Conservation (phyloP, 805 yeast species). For the Wickerhamomyces subpelliculosus region DNA sequence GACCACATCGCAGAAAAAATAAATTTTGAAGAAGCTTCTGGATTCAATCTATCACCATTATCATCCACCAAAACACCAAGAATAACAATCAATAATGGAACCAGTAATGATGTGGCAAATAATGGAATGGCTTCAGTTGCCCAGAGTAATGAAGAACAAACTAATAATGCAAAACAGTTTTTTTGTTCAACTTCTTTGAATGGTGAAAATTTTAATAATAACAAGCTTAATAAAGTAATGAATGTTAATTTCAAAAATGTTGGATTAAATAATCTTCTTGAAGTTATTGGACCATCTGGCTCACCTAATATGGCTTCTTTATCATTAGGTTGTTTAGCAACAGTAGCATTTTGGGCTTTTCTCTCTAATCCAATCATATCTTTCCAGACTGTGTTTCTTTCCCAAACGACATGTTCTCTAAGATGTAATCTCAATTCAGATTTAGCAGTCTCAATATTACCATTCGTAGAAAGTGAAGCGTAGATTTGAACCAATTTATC, state of each 20-base stretch:
- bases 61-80: slow-evolving; percentile 62
- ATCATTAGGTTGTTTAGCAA: slow-evolving; percentile 24
- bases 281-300: slow-evolving; percentile 18
- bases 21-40: slow-evolving; percentile 61
- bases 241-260: slow-evolving; percentile 35
- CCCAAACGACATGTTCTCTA: slow-evolving; percentile 95
- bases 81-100: slow-evolving; percentile 76
- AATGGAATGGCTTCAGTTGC: slow-evolving; percentile 92
- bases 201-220: slow-evolving; percentile 42
- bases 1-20: slow-evolving; percentile 92
- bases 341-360: slow-evolving; percentile 68
- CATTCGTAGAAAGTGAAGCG: slow-evolving; percentile 43
- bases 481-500: slow-evolving; percentile 47
- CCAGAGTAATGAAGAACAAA: slow-evolving; percentile 84
- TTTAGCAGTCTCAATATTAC: slow-evolving; percentile 36
- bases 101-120: slow-evolving; percentile 77
- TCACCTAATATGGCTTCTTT: slow-evolving; percentile 20
- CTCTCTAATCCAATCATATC: slow-evolving; percentile 90
- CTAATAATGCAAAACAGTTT: slow-evolving; percentile 77
- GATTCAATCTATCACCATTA: slow-evolving; percentile 48
- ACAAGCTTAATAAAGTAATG: slow-evolving; percentile 42
- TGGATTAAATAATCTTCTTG: slow-evolving; percentile 23
- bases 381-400: slow-evolving; percentile 95
- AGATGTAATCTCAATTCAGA: slow-evolving; percentile 46
- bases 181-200: slow-evolving; percentile 53